These are phyloP conservation scores for Termitomyces sp. DNA, from an alignment of 768 basidiomycete genomes.

Conservation along the genomic window DNA sequence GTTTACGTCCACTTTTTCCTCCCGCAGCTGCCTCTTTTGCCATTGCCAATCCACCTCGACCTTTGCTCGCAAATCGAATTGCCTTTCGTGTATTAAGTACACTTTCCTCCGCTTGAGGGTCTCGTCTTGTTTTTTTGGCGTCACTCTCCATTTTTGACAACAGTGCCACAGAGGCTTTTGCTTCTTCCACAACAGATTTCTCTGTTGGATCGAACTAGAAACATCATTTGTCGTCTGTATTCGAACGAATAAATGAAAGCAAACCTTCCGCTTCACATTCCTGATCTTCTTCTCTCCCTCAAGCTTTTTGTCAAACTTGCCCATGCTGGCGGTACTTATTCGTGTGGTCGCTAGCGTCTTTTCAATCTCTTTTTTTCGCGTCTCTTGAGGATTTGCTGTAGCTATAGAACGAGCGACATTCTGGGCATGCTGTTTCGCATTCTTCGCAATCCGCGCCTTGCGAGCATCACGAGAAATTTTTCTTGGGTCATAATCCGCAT, in stretches of 20 bases:
- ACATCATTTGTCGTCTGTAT: background rate
- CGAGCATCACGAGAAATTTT: conserved; percentile 73
- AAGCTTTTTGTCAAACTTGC: conserved; percentile 84
- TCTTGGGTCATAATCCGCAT: conserved; percentile 74
- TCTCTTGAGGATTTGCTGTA: conserved; percentile 27
- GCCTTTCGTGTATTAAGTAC: conserved; percentile 89
- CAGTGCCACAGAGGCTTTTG: conserved; percentile 66
- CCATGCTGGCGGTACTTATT: conserved; percentile 90
- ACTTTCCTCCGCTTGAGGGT: conserved; percentile 38
- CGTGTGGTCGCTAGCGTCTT: conserved; percentile 70
- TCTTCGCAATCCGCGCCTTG: conserved; percentile 79
- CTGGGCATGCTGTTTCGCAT: conserved; percentile 66
- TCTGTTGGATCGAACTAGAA: conserved; percentile 82
- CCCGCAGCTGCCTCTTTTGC: conserved; percentile 34
- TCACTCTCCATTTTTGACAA: conserved; percentile 72
- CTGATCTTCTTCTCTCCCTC: conserved; percentile 88
- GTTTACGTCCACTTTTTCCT: conserved; percentile 20
- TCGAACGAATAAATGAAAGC: conserved; percentile 8
- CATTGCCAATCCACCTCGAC: conserved; percentile 56
- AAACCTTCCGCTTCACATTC: conserved; percentile 90
- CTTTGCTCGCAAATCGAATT: conserved; percentile 67
- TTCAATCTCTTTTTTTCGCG: conserved; percentile 71
- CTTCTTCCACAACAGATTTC: conserved; percentile 57
- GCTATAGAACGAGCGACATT: conserved; percentile 58
- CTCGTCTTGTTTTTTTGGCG: conserved; percentile 52